These are phyloP conservation scores for Papiliotrema laurentii DNA, from an alignment of 1,284 basidiomycete species.

Conservation along the genomic window DNA sequence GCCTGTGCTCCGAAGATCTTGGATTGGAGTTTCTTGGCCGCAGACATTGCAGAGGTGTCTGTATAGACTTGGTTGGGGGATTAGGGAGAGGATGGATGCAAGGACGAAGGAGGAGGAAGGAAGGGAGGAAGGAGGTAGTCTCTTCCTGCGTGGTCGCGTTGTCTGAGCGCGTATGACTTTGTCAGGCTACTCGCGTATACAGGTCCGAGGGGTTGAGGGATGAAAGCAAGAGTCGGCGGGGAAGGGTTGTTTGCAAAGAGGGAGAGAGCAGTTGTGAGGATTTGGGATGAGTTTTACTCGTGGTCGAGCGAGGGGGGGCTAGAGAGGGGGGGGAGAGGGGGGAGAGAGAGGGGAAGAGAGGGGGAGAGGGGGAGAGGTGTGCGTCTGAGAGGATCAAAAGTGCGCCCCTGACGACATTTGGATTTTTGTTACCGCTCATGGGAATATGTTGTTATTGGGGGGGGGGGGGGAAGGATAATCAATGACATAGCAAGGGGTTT, in stretches of 20 bases:
- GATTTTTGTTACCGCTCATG: no score
- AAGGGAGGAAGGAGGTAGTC: not conserved
- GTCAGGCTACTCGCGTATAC: not conserved
- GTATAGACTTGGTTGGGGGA: not conserved
- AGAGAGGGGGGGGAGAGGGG: not conserved
- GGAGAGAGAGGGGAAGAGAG: not conserved
- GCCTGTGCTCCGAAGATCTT: constrained; percentile 61
- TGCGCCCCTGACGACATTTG: no score
- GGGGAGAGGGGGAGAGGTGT: not conserved
- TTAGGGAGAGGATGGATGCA: not conserved
- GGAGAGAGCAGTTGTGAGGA: not conserved
- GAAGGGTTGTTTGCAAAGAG: not conserved
- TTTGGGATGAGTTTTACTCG: not conserved
- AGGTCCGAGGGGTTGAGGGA: no score
- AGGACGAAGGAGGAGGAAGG: not conserved
- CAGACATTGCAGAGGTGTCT: constrained; percentile 8
- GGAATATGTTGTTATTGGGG: no score
- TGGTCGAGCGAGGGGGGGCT: not conserved
- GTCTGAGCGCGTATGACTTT: no score
- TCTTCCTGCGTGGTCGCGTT: no score
- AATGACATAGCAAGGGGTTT: no score
- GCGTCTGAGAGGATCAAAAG: no score
- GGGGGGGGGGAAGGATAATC: no score
- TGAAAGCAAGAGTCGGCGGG: not conserved
- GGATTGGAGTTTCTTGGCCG: constrained; percentile 64